These are phyloP conservation scores for Parsonsia alboflavescens DNA, from an alignment of 257 asterid species.

Conservation along the genomic window DNA sequence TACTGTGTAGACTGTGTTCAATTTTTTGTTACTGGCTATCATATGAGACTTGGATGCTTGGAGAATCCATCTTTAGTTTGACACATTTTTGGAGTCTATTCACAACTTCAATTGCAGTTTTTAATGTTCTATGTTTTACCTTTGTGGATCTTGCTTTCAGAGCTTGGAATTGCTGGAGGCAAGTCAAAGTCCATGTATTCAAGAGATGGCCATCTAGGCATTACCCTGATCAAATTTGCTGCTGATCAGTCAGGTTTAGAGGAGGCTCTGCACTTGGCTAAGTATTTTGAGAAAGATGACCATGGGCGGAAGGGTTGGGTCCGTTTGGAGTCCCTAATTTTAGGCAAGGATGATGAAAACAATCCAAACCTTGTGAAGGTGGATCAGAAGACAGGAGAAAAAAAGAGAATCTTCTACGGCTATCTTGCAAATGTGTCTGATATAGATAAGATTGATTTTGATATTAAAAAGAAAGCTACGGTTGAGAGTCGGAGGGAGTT, in stretches of 20 bases:
- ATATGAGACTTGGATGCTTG: not conserved
- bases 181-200: conserved; percentile 73
- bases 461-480: conserved; percentile 66
- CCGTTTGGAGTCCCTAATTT: conserved; percentile 41
- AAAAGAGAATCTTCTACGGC: conserved; percentile 63
- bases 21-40: not conserved
- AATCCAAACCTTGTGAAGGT: conserved; percentile 62
- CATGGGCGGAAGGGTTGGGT: conserved; percentile 71
- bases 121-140: conserved; percentile 2
- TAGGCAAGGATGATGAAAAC: conserved; percentile 62
- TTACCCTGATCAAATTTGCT: conserved; percentile 63
- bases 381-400: conserved; percentile 61
- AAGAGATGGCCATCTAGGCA: conserved; percentile 82
- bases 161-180: conserved; percentile 70
- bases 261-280: conserved; percentile 68
- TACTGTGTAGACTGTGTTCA: not conserved
- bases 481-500: conserved; percentile 57
- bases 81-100: conserved; percentile 7
- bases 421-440: conserved; percentile 72
- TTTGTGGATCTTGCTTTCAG: conserved; percentile 40
- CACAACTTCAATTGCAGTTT: not conserved
- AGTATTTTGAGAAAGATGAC: conserved; percentile 58
- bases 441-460: conserved; percentile 71
- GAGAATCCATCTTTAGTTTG: not conserved
- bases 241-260: conserved; percentile 57